Percentiles rank a stretch among this genome's conserved stretches.
These are phyloP conservation scores for Symbiodinium pilosum DNA, from an alignment of 73 alveolate species.

Conservation along the genomic window DNA sequence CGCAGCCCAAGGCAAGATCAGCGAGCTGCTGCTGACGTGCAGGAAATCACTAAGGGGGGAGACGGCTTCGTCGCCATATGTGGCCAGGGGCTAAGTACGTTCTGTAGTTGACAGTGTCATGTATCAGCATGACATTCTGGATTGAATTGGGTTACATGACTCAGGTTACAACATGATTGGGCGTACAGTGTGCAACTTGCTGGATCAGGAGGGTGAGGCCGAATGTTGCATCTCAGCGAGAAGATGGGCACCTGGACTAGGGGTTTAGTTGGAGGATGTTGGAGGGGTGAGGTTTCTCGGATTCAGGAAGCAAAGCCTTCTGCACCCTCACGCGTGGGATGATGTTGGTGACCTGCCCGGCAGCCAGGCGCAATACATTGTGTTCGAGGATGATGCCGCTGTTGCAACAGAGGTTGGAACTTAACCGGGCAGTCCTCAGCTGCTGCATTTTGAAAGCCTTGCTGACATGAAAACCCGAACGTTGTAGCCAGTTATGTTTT, in stretches of 20 bases:
- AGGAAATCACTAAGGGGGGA: slow-evolving; percentile 22
- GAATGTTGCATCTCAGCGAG: not conserved
- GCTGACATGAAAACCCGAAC: too few species aligned
- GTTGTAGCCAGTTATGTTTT: too few species aligned
- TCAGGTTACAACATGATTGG: slow-evolving; percentile 82
- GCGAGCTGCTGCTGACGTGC: slow-evolving; percentile 27
- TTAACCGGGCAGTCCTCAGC: not conserved
- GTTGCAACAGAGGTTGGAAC: slow-evolving; percentile 34
- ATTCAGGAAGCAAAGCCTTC: too few species aligned
- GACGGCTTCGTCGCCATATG: slow-evolving; percentile 76
- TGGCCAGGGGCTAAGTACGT: slow-evolving; percentile 23
- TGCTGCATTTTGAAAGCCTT: too few species aligned
- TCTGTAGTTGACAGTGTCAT: too few species aligned
- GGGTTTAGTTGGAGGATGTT: not conserved
- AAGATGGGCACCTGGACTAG: not conserved
- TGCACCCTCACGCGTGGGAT: too few species aligned
- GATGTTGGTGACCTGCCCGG: too few species aligned
- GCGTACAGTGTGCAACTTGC: slow-evolving; percentile 65
- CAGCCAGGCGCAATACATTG: slow-evolving; percentile 58
- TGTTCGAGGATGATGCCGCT: slow-evolving; percentile 58
- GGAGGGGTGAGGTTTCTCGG: not conserved
- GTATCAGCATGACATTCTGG: too few species aligned
- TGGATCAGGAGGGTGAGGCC: slow-evolving; percentile 69
- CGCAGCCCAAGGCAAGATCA: slow-evolving; percentile 32
- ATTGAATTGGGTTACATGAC: too few species aligned